Evolutionary conservation across 805 yeast genomes (phyloP), one percentile per base, ranked within the genome.

Genomic region (Hanseniaspora taiwanica): DNA sequence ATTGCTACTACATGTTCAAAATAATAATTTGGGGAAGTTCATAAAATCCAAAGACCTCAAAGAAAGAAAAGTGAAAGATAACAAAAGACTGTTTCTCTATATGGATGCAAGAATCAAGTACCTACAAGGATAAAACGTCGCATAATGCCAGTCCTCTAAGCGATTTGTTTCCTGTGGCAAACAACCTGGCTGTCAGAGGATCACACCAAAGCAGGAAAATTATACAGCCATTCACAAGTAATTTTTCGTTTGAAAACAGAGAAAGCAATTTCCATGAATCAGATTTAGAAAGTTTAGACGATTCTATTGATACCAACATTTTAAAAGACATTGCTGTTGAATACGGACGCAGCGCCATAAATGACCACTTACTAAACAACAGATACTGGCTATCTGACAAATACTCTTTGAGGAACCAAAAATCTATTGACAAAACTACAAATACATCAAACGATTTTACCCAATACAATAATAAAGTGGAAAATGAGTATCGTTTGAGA

Each of bases 381-480:
- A 40, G 53, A 25, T 55, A 53, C 40, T 50, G 46, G 38, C 37
- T 55, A 20, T 46, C 49, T 18, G 49, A 53, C 10, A 40, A 37
- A 21, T 51, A 48, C 39, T n/a, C n/a, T n/a, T n/a, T n/a, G n/a
- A n/a, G n/a, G n/a, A 40, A 35, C 21, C 21, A 5, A 25, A 45
- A 8, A n/a, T n/a, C n/a, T n/a, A n/a, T n/a, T n/a, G n/a, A 46
- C 40, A 5, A 19, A 37, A 4, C 48, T 4, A 13, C 13, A 31
- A 14, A 38, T 14, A 5, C 29, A 3, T 33, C 33, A 17, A 43
- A 35, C 32, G 69, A 64, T 44, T 64, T 64, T 40, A 53, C 50
- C 8, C 42, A 42, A 4, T 64, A 63, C 43, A 62, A 64, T 37
- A 36, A 44, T n/a, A 54, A 55, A 47, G 56, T 63, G 1, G 53